Conservation (phyloP, 2,329 filamentous ascomycete species). For the Fusarium kyushuense region DNA sequence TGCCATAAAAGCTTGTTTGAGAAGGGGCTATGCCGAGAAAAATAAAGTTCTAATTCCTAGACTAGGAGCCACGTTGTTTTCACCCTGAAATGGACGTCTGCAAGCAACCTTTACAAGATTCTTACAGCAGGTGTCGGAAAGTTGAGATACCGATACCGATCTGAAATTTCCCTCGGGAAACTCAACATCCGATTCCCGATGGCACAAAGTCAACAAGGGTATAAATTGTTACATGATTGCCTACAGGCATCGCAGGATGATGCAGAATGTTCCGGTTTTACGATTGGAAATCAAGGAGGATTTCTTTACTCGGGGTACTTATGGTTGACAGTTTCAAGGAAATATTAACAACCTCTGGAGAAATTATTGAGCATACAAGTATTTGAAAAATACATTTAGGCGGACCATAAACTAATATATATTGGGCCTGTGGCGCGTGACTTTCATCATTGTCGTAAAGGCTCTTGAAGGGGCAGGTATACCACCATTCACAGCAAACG, state of each 20-base stretch:
- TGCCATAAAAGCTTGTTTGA: background rate
- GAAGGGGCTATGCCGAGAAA: background rate
- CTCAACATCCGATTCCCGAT: background rate
- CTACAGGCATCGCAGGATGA: too few relatives aligned
- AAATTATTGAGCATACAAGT: too few relatives aligned
- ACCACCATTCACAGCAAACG: background rate
- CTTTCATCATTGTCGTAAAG: too few relatives aligned
- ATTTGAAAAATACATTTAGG: too few relatives aligned
- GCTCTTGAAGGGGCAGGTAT: too few relatives aligned
- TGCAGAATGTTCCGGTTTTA: background rate
- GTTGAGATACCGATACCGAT: background rate
- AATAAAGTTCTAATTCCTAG: background rate
- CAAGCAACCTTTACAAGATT: background rate
- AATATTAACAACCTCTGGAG: too few relatives aligned
- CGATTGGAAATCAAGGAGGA: rapidly evolving
- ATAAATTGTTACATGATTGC: background rate
- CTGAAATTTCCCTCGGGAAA: background rate
- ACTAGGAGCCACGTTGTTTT: background rate
- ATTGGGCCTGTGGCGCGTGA: too few relatives aligned
- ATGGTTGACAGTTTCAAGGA: too few relatives aligned
- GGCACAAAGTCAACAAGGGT: too few relatives aligned
- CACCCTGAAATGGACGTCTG: background rate
- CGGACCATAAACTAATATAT: too few relatives aligned
- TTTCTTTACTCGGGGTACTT: background rate
- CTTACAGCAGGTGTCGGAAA: background rate